phyloP scores from a whole-genome alignment of 805 yeast genomes.

The Kregervanrija delftensis region DNA sequence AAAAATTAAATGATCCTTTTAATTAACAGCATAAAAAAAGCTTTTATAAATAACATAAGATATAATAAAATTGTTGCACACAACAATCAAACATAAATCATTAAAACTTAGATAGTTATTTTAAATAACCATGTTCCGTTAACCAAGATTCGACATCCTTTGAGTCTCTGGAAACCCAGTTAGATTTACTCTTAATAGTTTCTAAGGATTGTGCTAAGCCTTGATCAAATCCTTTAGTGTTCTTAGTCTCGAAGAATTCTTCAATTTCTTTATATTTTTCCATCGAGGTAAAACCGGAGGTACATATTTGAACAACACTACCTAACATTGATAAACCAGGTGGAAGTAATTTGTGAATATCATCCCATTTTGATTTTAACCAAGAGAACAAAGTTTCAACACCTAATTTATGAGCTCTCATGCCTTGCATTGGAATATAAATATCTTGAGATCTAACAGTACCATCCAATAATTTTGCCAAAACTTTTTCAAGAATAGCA shows the following conservation, averaged over 20 bases:
- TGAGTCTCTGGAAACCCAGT: constrained; percentile 50
- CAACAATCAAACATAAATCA: too few species aligned
- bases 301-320: constrained; percentile 55
- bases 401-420: constrained; percentile 59
- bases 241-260: constrained; percentile 41
- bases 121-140: constrained; percentile 17
- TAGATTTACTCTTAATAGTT: constrained; percentile 41
- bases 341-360: constrained; percentile 59
- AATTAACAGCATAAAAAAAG: too few species aligned
- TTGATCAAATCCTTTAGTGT: constrained; percentile 52
- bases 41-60: too few species aligned
- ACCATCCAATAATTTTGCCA: constrained; percentile 48
- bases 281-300: constrained; percentile 35
- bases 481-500: constrained; percentile 31
- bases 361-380: constrained; percentile 66
- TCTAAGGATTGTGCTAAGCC: constrained; percentile 54
- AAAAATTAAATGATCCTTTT: too few species aligned
- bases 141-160: constrained; percentile 42
- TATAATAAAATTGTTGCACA: too few species aligned
- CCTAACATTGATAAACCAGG: constrained; percentile 78
- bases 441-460: constrained; percentile 50
- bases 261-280: constrained; percentile 37
- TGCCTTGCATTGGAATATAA: constrained; percentile 67
- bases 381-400: constrained; percentile 66
- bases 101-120: constrained; percentile 1